Percentiles rank a stretch among this genome's conserved stretches.
phyloP scores from a whole-genome alignment of 768 basidiomycete species.

The Naganishia vishniacii region DNA sequence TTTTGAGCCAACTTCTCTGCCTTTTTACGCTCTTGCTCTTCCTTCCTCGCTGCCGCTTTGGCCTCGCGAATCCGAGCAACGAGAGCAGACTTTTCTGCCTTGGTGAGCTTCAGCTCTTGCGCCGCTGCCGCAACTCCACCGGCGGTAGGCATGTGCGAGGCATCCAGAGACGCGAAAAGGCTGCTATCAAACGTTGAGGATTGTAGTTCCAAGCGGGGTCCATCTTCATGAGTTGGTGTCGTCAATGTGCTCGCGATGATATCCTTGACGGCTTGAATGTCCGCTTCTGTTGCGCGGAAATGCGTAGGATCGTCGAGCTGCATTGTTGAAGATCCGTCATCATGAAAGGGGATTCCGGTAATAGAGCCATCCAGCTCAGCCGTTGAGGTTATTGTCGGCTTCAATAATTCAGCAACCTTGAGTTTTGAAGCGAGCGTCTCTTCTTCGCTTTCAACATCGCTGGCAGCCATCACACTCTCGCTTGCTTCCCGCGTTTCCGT shows the following conservation, averaged over 20 bases:
- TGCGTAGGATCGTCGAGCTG: neutral
- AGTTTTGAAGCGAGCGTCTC: slow-evolving; percentile 23
- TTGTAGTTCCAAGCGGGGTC: slow-evolving; percentile 3
- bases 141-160: neutral
- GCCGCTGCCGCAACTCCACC: neutral
- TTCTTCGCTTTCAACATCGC: slow-evolving; percentile 24
- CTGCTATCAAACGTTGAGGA: neutral
- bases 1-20: slow-evolving; percentile 12
- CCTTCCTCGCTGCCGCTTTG: slow-evolving; percentile 14
- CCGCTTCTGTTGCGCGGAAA: slow-evolving; percentile 7
- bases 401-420: slow-evolving; percentile 2
- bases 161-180: neutral
- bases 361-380: neutral
- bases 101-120: slow-evolving; percentile 10
- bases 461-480: slow-evolving; percentile 1
- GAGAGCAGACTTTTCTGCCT: slow-evolving; percentile 16
- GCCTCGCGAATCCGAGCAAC: slow-evolving; percentile 17
- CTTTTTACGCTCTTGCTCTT: slow-evolving; percentile 17
- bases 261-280: slow-evolving; percentile 15
- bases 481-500: neutral
- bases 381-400: neutral
- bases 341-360: neutral
- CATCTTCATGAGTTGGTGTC: neutral
- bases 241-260: slow-evolving; percentile 1
- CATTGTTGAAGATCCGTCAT: neutral